Evolutionary conservation across 805 yeast genomes (phyloP).

Genomic region (Ogataea trehaloabstinens): DNA sequence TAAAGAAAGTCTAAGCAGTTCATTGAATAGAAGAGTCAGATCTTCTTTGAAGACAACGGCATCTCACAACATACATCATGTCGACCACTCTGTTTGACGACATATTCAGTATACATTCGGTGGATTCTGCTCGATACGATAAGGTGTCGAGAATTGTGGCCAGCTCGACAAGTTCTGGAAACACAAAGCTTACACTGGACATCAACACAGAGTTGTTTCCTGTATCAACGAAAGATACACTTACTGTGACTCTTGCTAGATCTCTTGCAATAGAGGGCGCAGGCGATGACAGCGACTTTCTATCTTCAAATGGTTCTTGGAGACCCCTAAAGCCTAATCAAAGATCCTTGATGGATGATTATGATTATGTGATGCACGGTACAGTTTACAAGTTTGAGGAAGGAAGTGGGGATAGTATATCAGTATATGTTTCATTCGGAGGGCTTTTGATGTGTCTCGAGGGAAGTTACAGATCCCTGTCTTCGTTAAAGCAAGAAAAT

Average conservation of each 20-base stretch:
- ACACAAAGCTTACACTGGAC: conserved; percentile 81
- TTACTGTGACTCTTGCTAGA: conserved; percentile 85
- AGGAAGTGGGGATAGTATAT: conserved; percentile 61
- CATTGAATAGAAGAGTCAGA: too few relatives aligned
- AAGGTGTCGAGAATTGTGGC: conserved; percentile 89
- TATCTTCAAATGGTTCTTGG: conserved; percentile 62
- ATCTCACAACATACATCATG: conserved; percentile 42
- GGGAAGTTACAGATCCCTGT: conserved; percentile 89
- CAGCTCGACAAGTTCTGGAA: conserved; percentile 76
- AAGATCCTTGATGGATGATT: conserved; percentile 88
- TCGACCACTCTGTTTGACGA: conserved; percentile 87
- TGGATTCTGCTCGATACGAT: conserved; percentile 88
- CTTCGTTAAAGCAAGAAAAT: conserved; percentile 89
- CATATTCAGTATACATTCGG: conserved; percentile 78
- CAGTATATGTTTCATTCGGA: conserved; percentile 93
- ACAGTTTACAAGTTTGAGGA: conserved; percentile 97
- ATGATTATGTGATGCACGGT: conserved; percentile 98
- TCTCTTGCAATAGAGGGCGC: conserved; percentile 57
- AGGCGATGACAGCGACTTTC: conserved; percentile 42
- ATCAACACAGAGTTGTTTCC: conserved; percentile 92
- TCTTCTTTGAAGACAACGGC: too few relatives aligned
- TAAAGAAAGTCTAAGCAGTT: too few relatives aligned
- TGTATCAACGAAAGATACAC: conserved; percentile 66
- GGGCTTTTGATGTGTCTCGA: conserved; percentile 91
- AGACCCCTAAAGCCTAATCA: conserved; percentile 83